Evolutionary conservation across 768 basidiomycete species (phyloP).

Genomic region (Russula sp.): DNA sequence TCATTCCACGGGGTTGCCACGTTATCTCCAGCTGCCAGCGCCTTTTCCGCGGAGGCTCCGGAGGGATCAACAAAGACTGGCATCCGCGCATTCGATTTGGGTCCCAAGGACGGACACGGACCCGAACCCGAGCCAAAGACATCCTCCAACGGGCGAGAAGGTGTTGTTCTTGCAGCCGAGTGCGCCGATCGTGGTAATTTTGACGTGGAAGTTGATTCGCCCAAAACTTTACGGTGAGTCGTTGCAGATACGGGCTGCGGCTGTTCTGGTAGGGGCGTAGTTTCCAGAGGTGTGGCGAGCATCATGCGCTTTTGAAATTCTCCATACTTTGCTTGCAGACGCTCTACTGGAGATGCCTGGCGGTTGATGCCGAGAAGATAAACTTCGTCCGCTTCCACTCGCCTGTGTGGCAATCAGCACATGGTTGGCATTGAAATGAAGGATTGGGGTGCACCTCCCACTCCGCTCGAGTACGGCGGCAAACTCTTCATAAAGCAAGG

Average conservation of each 20-base stretch:
- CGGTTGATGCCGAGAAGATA: conserved; percentile 87
- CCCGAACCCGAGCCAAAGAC: conserved; percentile 25
- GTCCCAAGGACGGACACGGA: conserved; percentile 26
- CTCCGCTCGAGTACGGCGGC: conserved; percentile 78
- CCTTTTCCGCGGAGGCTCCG: conserved; percentile 43
- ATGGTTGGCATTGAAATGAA: conserved; percentile 20
- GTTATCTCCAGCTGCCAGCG: conserved; percentile 32
- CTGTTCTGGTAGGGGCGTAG: conserved; percentile 28
- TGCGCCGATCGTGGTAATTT: conserved; percentile 17
- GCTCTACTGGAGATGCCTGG: conserved; percentile 72
- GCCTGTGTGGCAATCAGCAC: conserved; percentile 38
- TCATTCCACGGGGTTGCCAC: conserved; percentile 53
- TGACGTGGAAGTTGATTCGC: conserved; percentile 35
- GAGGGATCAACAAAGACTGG: conserved; percentile 69
- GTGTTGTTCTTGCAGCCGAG: conserved; percentile 26
- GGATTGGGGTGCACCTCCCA: conserved; percentile 51
- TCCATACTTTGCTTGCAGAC: conserved; percentile 64
- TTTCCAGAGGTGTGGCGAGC: conserved; percentile 32
- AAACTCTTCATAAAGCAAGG: conserved; percentile 87
- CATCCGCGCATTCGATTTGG: conserved; percentile 49
- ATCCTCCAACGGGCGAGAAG: conserved; percentile 24
- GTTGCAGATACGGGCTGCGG: conserved; percentile 28
- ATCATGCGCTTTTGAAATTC: conserved; percentile 94
- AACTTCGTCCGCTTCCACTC: conserved; percentile 80
- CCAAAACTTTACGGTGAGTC: conserved; percentile 38